Percentiles rank a stretch among this genome's conserved stretches.
These are phyloP conservation scores for Acacia concinna DNA, from an alignment of 331 rosid genomes.

Conservation along the genomic window DNA sequence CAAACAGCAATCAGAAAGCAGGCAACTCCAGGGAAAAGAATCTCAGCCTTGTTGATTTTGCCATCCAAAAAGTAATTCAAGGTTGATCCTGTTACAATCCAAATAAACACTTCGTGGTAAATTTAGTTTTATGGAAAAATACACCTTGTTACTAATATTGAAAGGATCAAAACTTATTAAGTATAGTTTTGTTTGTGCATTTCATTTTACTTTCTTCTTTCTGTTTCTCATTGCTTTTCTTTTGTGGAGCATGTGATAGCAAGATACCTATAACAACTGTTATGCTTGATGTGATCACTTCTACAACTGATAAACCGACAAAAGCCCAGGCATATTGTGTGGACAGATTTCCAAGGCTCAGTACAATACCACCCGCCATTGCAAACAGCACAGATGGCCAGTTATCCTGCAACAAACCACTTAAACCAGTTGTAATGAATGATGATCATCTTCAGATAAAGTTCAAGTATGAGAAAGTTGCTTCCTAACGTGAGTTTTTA, in stretches of 20 bases:
- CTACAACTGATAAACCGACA: slow-evolving; percentile 85
- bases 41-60: slow-evolving; percentile 76
- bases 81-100: slow-evolving; percentile 66
- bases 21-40: slow-evolving; percentile 90
- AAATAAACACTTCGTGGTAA: neutral
- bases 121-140: slow-evolving; percentile 15
- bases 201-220: neutral
- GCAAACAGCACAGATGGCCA: slow-evolving; percentile 84
- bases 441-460: neutral
- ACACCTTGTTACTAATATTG: neutral
- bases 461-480: slow-evolving; percentile 14
- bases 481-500: slow-evolving; percentile 1
- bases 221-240: neutral
- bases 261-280: slow-evolving; percentile 78
- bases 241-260: neutral
- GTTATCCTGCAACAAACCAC: slow-evolving; percentile 56
- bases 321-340: slow-evolving; percentile 89
- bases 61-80: slow-evolving; percentile 85
- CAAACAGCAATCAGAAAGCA: slow-evolving; percentile 91
- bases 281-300: slow-evolving; percentile 83
- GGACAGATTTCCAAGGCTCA: slow-evolving; percentile 78
- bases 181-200: neutral
- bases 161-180: neutral
- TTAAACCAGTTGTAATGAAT: neutral
- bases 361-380: slow-evolving; percentile 83